Evolutionary conservation across 306 rosid species (phyloP), one percentile per base, ranked within the genome.

Genomic region (Castanea crenata): DNA sequence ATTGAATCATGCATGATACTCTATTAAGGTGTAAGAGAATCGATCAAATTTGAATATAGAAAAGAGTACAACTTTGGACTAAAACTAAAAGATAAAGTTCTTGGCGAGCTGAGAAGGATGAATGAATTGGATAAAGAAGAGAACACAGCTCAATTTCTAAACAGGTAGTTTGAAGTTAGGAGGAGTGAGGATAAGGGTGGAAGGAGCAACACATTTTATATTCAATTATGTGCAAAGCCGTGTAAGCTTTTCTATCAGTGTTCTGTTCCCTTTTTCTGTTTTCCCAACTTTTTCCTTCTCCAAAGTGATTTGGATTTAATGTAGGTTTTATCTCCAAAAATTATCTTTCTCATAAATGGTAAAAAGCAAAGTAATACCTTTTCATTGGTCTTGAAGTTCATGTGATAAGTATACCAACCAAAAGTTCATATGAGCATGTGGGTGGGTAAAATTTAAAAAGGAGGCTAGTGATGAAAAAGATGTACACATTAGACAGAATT

Each of bases 1-100:
- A 90, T 88, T 70, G 97, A 76, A 78, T 92, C 97, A 69, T 91
- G 97, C 99, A 92, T 94, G 85, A 82, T 52, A 55, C 78, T 63
- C 29, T 52, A 59, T 9, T 27, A 61, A 69, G 51, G 49, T 74
- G 65, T 12, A 71, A 34, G 46, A 63, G 23, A 35, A 25, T 41
- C 29, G 14, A 71, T 46, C 62, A 41, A 23, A 58, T 20, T 75
- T 52, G 1, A 12, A 7, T 20, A 23, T 13, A 20, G 27, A 63
- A n/a, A 23, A 1, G 34, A 10, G 21, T 32, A 7, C 4, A 16
- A 0, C 14, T 64, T 25, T 62, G 54, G 73, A 51, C 38, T 71
- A 25, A 65, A 21, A 76, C 41, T 61, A 19, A 73, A 63, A 71
- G 71, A 56, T 67, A 59, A 14, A 68, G 52, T 49, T 63, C 31